Base-by-base conservation (phyloP, 805 yeast genomes). In the Candida maltosa region DNA sequence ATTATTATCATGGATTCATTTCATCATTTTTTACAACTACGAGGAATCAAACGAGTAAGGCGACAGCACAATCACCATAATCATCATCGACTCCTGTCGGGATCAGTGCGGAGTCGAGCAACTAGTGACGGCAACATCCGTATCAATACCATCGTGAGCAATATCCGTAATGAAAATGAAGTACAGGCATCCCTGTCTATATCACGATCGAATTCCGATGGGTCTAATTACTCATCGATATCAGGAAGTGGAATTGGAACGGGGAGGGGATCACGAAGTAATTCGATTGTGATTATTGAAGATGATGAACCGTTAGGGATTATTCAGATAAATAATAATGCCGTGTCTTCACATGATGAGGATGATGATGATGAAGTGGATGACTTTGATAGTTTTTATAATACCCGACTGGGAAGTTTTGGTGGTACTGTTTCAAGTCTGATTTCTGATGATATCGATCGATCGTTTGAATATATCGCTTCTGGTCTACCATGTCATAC, bases 381-480 rank as follows among this genome's bases (percentile, higher is more conserved):
- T 6, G 40, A 41, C 24, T 41, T 39, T 15, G 43, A 54, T 39
- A 32, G 38, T 15, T 54, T 53, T 32, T 53, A 54, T 32, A 31
- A 24, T 19, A 28, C 48, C 15, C 33, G 55, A 16, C 26, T 54
- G 22, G 52, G 46, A 26, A 50, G 55, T 23, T 49, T 52, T 34
- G 43, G 42, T 19, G 25, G 25, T 11, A 22, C 25, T 12, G 12
- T 22, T 22, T 12, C 25, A 11, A 22, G 25, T 22, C 11, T 22
- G 25, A 22, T 11, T 22, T 22, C 25, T 22, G n/a, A n/a, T n/a
- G n/a, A n/a, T n/a, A 21, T 21, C 10, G 23, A 21, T 10, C 25
- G n/a, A 32, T 8, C 23, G 6, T 26, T 16, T 26, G 36, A 32
- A 16, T 32, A 32, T 26, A 18, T 32, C 4, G 16, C 24, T 17